These are phyloP conservation scores for Aeminium ludgeri DNA, from an alignment of 495 filamentous ascomycete genomes.

Conservation along the genomic window DNA sequence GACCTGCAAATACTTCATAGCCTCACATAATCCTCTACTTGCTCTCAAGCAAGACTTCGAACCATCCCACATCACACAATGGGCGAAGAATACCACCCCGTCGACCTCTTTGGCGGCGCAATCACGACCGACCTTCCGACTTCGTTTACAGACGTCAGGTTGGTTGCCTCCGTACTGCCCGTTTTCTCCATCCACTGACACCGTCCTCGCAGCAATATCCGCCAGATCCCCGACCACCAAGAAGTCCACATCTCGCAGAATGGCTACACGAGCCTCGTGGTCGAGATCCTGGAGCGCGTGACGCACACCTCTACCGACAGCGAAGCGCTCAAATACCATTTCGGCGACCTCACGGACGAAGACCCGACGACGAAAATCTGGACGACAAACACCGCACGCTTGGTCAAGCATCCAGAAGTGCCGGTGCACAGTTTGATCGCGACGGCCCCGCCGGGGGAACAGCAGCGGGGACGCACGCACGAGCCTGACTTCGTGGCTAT, in stretches of 20 bases:
- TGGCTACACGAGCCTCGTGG: slow-evolving; percentile 63
- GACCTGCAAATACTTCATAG: neutral
- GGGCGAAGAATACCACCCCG: slow-evolving; percentile 14
- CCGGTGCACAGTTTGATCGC: slow-evolving; percentile 17
- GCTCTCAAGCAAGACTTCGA: neutral
- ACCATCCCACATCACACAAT: neutral
- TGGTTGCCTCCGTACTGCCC: slow-evolving; percentile 20
- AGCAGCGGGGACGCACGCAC: slow-evolving; percentile 3
- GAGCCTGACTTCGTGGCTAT: slow-evolving; percentile 39
- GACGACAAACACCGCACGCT: slow-evolving; percentile 29
- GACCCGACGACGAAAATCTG: slow-evolving; percentile 30
- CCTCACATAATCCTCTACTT: neutral
- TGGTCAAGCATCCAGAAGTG: slow-evolving; percentile 24
- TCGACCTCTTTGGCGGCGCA: slow-evolving; percentile 66
- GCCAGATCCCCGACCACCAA: slow-evolving; percentile 85
- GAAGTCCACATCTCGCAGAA: slow-evolving; percentile 75
- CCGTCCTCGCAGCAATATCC: slow-evolving; percentile 44
- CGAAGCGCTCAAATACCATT: slow-evolving; percentile 54
- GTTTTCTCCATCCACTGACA: neutral
- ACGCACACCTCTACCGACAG: slow-evolving; percentile 30
- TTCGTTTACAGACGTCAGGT: slow-evolving; percentile 71
- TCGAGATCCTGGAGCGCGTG: slow-evolving; percentile 79
- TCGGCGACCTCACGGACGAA: slow-evolving; percentile 49
- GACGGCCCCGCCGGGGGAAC: slow-evolving; percentile 19
- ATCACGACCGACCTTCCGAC: slow-evolving; percentile 54